phyloP scores from a whole-genome alignment of 2,329 filamentous ascomycete species.

The Hortaea werneckii region DNA sequence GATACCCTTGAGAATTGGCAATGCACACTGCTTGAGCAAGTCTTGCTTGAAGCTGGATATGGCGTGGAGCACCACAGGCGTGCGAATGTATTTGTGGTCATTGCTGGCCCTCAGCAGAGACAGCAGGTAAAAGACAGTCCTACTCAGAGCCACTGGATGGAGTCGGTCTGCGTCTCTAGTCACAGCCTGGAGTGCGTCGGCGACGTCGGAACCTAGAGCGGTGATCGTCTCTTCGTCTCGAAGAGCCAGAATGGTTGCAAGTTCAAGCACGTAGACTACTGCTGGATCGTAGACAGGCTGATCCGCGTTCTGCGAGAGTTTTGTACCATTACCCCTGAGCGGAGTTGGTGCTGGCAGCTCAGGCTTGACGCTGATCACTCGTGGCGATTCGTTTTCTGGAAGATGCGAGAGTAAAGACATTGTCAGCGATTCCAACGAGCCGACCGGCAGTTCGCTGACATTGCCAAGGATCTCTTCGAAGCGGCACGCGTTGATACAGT shows the following conservation, averaged over 20 bases:
- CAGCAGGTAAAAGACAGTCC: conserved; percentile 79
- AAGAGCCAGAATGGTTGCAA: conserved; percentile 73
- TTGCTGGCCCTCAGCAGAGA: conserved; percentile 74
- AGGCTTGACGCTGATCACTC: conserved; percentile 83
- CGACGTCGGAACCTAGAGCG: conserved; percentile 66
- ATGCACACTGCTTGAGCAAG: conserved; percentile 63
- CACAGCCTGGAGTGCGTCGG: conserved; percentile 68
- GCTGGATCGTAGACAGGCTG: conserved; percentile 70
- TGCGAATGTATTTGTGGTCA: conserved; percentile 82
- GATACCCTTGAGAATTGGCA: conserved; percentile 68
- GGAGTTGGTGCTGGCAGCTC: conserved; percentile 59
- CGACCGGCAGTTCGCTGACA: conserved; percentile 57
- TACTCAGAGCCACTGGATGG: conserved; percentile 73
- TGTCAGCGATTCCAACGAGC: conserved; percentile 53
- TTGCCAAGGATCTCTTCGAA: conserved; percentile 76
- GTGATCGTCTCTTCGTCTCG: conserved; percentile 64
- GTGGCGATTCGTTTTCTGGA: conserved; percentile 66
- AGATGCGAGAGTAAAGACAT: conserved; percentile 68
- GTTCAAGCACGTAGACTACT: conserved; percentile 81
- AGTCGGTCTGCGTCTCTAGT: conserved; percentile 69
- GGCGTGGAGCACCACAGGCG: conserved; percentile 81
- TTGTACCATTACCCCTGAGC: conserved; percentile 48
- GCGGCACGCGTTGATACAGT: conserved; percentile 84
- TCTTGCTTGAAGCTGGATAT: conserved; percentile 81
- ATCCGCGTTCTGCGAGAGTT: conserved; percentile 35